phyloP scores from a whole-genome alignment of 2,329 filamentous ascomycete species.

The Scytalidium sp. region DNA sequence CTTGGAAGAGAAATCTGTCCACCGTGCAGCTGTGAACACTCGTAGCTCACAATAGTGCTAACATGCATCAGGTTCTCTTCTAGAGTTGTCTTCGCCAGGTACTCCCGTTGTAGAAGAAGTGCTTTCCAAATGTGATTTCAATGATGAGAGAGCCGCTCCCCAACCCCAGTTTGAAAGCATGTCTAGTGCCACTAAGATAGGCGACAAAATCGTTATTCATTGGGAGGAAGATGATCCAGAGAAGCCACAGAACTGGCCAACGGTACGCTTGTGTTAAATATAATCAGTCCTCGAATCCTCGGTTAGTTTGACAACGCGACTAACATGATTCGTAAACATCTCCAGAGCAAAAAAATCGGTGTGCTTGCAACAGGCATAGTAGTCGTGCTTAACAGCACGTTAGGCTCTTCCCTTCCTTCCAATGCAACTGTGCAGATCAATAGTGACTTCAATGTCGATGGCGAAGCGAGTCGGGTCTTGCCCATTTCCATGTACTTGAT shows the following conservation, averaged over 20 bases:
- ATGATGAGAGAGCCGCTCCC: neutral
- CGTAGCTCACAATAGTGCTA: too few relatives aligned
- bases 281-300: neutral
- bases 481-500: slow-evolving; percentile 63
- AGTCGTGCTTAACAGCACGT: slow-evolving; percentile 65
- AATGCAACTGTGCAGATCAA: slow-evolving; percentile 59
- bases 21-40: too few relatives aligned
- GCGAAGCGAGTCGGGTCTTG: slow-evolving; percentile 36
- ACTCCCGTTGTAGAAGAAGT: neutral
- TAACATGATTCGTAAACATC: too few relatives aligned
- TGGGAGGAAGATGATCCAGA: slow-evolving; percentile 24
- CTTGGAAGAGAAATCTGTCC: too few relatives aligned
- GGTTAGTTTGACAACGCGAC: too few relatives aligned
- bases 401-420: slow-evolving; percentile 62
- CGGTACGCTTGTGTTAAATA: slow-evolving; percentile 10
- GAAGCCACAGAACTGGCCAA: slow-evolving; percentile 28
- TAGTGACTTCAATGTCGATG: slow-evolving; percentile 53
- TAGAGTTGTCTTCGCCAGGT: too few relatives aligned
- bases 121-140: neutral
- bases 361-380: slow-evolving; percentile 54
- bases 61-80: too few relatives aligned
- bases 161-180: slow-evolving; percentile 1
- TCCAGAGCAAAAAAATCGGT: slow-evolving; percentile 50
- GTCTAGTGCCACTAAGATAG: slow-evolving; percentile 12
- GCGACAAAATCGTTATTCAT: slow-evolving; percentile 19